These are phyloP conservation scores for Suhomyces tanzawaensis DNA, from an alignment of 805 yeast species.

Conservation along the genomic window DNA sequence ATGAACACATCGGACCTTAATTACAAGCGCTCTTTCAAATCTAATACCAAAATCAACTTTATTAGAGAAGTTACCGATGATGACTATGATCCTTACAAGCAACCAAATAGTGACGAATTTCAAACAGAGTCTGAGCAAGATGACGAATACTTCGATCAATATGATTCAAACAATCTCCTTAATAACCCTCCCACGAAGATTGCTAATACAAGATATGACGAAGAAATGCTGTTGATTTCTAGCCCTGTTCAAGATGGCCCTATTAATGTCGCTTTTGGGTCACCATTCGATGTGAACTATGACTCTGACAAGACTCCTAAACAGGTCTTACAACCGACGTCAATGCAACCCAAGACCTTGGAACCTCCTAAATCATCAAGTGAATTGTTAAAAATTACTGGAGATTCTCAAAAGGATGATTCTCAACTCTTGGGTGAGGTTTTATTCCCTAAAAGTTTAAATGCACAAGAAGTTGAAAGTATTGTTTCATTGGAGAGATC, in stretches of 20 bases:
- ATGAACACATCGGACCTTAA: background rate
- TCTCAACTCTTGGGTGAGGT: constrained; percentile 44
- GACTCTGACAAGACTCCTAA: background rate
- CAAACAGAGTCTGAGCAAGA: constrained; percentile 5
- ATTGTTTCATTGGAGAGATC: constrained; percentile 72
- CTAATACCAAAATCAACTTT: constrained; percentile 20
- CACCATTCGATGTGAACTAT: constrained; percentile 31
- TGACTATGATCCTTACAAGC: constrained; percentile 6
- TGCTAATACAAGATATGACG: constrained; percentile 19
- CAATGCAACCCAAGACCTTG: background rate
- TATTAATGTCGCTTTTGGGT: constrained; percentile 19
- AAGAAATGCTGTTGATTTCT: constrained; percentile 28
- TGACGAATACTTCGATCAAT: constrained; percentile 13
- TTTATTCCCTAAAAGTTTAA: constrained; percentile 68
- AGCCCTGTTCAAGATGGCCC: constrained; percentile 11
- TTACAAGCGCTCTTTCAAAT: constrained; percentile 10
- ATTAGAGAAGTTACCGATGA: constrained; percentile 31
- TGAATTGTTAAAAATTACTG: background rate
- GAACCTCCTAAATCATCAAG: background rate
- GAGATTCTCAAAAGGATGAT: background rate
- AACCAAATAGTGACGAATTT: constrained; percentile 3
- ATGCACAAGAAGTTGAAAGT: constrained; percentile 66
- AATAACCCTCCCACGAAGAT: constrained; percentile 25
- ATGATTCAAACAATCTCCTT: constrained; percentile 20
- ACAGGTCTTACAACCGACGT: background rate